Percentiles rank a stretch among this genome's conserved stretches.
These are phyloP conservation scores for Pulveroboletus sp. DNA, from an alignment of 768 basidiomycete species.

Conservation along the genomic window DNA sequence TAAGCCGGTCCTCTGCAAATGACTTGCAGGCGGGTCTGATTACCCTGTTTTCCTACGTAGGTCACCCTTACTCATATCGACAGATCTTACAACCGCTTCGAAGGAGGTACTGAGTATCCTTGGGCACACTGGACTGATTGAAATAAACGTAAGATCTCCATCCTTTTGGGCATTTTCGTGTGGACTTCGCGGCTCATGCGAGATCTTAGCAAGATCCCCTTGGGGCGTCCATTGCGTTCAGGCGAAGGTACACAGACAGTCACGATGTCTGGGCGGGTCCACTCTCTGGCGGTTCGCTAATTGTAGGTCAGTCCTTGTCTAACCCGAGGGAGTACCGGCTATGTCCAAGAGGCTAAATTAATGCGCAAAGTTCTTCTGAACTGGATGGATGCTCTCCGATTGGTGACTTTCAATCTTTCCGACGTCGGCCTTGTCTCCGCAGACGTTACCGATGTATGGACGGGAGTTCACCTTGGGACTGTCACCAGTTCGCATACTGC, in stretches of 20 bases:
- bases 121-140: slow-evolving; percentile 5
- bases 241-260: slow-evolving; percentile 8
- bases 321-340: neutral
- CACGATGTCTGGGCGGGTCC: slow-evolving; percentile 8
- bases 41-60: slow-evolving; percentile 2
- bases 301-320: slow-evolving; percentile 3
- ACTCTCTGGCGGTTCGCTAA: slow-evolving; percentile 2
- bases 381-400: neutral
- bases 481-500: neutral
- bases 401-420: slow-evolving; percentile 1
- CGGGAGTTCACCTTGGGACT: neutral
- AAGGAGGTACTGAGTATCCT: slow-evolving; percentile 2
- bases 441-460: slow-evolving; percentile 7
- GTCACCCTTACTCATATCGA: slow-evolving; percentile 14
- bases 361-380: slow-evolving; percentile 3
- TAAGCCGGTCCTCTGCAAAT: neutral
- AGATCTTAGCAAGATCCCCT: slow-evolving; percentile 11
- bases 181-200: neutral
- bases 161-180: neutral
- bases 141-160: slow-evolving; percentile 2
- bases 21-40: neutral
- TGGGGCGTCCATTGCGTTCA: slow-evolving; percentile 5
- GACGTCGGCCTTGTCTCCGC: slow-evolving; percentile 2
- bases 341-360: neutral
- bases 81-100: slow-evolving; percentile 2